A percentile compares a stretch with the other conserved stretches of the same genome.
Evolutionary conservation across 352 stramenopile species (phyloP).

Genomic region (Pythium phragmitis): DNA sequence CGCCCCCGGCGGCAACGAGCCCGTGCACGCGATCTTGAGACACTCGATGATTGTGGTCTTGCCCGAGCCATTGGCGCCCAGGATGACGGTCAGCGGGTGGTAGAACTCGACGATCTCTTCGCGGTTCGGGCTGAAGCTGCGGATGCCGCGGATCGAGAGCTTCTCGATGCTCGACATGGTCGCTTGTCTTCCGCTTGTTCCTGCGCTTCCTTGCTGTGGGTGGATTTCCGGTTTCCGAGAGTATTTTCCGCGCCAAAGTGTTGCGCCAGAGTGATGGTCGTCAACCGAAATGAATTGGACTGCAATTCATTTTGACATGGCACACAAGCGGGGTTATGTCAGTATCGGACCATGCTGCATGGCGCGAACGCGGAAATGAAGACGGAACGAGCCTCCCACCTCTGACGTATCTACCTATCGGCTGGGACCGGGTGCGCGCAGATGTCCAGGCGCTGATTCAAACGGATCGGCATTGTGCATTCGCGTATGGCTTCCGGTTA

Average conservation of each 20-base stretch:
- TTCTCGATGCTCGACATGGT: constrained; percentile 98
- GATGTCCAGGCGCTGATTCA: too few relatives aligned
- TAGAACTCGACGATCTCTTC: constrained; percentile 97
- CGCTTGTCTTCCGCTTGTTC: neutral
- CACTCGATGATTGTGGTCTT: constrained; percentile 99
- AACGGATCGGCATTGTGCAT: too few relatives aligned
- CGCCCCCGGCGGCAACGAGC: constrained; percentile 90
- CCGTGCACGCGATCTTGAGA: constrained; percentile 97
- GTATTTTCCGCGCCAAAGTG: constrained; percentile 20
- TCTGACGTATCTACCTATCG: too few relatives aligned
- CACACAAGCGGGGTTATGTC: neutral
- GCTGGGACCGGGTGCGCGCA: too few relatives aligned
- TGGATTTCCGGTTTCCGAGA: neutral
- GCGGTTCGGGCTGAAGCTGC: constrained; percentile 96
- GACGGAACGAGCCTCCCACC: too few relatives aligned
- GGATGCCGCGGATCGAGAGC: constrained; percentile 98
- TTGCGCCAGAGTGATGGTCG: constrained; percentile 23
- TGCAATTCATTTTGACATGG: constrained; percentile 14
- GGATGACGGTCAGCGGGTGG: constrained; percentile 98
- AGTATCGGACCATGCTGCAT: neutral
- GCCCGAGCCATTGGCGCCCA: constrained; percentile 95
- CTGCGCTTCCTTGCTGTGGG: neutral
- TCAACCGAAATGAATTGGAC: constrained; percentile 26
- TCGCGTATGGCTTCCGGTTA: too few relatives aligned
- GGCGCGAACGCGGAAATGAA: too few relatives aligned